Evolutionary conservation across 2,329 filamentous ascomycete species (phyloP).

Genomic region (Hypoxylon sp.): DNA sequence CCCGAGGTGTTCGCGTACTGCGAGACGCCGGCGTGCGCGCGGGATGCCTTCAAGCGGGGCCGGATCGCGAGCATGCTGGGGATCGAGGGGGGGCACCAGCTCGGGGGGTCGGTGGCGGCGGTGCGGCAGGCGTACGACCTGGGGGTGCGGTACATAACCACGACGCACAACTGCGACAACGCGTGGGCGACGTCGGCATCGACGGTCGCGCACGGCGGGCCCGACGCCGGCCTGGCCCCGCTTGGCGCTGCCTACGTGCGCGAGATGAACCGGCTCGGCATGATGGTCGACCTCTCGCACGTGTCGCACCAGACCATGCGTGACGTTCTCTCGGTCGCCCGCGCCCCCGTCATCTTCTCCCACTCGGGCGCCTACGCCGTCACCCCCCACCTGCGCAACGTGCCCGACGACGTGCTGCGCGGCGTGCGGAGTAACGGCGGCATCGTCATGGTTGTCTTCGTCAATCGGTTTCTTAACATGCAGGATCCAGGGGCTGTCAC

Average conservation of each 20-base stretch:
- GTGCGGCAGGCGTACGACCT: constrained; percentile 48
- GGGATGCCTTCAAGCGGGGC: constrained; percentile 43
- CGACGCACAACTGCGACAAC: constrained; percentile 50
- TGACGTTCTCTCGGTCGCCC: constrained; percentile 40
- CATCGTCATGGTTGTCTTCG: constrained; percentile 52
- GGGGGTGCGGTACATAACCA: constrained; percentile 50
- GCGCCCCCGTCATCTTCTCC: constrained; percentile 46
- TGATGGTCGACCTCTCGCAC: constrained; percentile 47
- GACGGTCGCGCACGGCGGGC: constrained; percentile 39
- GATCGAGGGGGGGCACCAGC: constrained; percentile 49
- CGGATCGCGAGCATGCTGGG: constrained; percentile 50
- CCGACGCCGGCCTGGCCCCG: constrained; percentile 37
- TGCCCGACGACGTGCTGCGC: constrained; percentile 51
- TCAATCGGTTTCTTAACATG: constrained; percentile 46
- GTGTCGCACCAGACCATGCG: constrained; percentile 45
- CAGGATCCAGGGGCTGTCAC: constrained; percentile 44
- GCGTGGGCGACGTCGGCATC: constrained; percentile 44
- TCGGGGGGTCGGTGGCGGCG: constrained; percentile 46
- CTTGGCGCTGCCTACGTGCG: constrained; percentile 42
- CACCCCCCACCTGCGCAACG: constrained; percentile 48
- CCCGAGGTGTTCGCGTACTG: constrained; percentile 40
- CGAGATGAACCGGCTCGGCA: constrained; percentile 51
- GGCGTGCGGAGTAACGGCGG: constrained; percentile 48
- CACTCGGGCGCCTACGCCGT: constrained; percentile 43
- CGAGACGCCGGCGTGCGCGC: constrained; percentile 40